Evolutionary conservation across 2,329 filamentous ascomycete genomes (phyloP).

Genomic region (Paecilomyces sp.): DNA sequence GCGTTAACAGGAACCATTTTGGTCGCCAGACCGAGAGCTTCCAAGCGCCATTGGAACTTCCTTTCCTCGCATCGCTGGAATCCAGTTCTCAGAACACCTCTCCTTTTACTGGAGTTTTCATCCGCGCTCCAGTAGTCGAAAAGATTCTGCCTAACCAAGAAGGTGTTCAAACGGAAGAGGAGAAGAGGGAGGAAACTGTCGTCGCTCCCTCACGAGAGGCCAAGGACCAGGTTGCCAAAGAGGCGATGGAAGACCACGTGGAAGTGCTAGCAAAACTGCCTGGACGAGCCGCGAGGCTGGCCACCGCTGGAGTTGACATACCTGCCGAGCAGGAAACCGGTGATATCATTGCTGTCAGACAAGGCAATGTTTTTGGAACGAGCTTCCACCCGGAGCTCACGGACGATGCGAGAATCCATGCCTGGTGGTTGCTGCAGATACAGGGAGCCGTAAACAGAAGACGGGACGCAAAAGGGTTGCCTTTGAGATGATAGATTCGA

Average conservation of each 20-base stretch:
- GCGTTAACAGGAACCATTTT: constrained; percentile 91
- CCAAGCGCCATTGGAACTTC: constrained; percentile 64
- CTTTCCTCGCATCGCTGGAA: constrained; percentile 51
- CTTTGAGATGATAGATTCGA: not conserved
- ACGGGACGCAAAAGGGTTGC: constrained; percentile 10
- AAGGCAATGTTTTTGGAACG: constrained; percentile 87
- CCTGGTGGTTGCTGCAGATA: constrained; percentile 84
- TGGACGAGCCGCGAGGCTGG: constrained; percentile 43
- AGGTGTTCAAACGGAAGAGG: constrained; percentile 47
- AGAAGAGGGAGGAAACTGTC: constrained; percentile 42
- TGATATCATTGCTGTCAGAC: constrained; percentile 81
- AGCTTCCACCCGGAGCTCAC: constrained; percentile 96
- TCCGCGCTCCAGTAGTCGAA: constrained; percentile 88
- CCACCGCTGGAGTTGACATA: constrained; percentile 35
- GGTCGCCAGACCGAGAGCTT: constrained; percentile 91
- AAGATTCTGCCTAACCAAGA: constrained; percentile 55
- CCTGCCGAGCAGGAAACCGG: constrained; percentile 39
- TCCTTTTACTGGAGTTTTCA: constrained; percentile 80
- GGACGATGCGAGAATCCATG: constrained; percentile 77
- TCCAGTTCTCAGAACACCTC: constrained; percentile 12
- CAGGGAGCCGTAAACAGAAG: constrained; percentile 32
- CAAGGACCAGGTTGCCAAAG: constrained; percentile 37
- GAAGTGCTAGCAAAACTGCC: constrained; percentile 54
- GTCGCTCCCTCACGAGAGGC: constrained; percentile 50
- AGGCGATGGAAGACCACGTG: constrained; percentile 42